Evolutionary conservation across 768 basidiomycete species (phyloP).

Genomic region (Tulasnella sp.): DNA sequence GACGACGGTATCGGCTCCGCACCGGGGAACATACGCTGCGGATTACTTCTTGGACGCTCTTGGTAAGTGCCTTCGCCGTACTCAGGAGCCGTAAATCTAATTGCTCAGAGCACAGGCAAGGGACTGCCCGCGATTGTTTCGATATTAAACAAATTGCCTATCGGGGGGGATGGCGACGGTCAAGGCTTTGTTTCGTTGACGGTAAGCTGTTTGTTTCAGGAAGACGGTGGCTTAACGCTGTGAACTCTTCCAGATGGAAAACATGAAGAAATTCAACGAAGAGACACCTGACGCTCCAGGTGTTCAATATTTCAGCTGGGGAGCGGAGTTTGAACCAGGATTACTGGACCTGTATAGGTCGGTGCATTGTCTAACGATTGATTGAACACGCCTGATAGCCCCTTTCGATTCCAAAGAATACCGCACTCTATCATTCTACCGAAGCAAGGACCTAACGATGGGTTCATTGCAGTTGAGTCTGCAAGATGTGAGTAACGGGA

Average conservation of each 20-base stretch:
- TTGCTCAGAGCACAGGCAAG: conserved; percentile 27
- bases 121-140: conserved; percentile 30
- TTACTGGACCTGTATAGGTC: conserved; percentile 82
- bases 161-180: conserved; percentile 80
- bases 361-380: conserved; percentile 16
- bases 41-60: conserved; percentile 74
- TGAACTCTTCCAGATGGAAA: conserved; percentile 26
- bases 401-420: conserved; percentile 29
- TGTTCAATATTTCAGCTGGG: conserved; percentile 92
- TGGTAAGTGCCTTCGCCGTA: conserved; percentile 33
- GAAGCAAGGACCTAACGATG: conserved; percentile 90
- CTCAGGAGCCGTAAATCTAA: conserved; percentile 20
- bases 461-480: conserved; percentile 79
- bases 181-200: conserved; percentile 87
- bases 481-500: conserved; percentile 46
- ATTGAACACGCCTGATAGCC: not conserved
- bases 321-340: conserved; percentile 80
- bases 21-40: conserved; percentile 87
- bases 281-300: conserved; percentile 65
- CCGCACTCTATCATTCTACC: conserved; percentile 71
- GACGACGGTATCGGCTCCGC: conserved; percentile 92
- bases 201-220: conserved; percentile 17
- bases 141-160: conserved; percentile 68
- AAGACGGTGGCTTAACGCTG: not conserved
- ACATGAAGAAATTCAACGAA: conserved; percentile 84